Percentiles rank a stretch among this genome's conserved stretches.
Evolutionary conservation across 2,329 filamentous ascomycete species (phyloP).

Genomic region (Aureobasidium sp.): DNA sequence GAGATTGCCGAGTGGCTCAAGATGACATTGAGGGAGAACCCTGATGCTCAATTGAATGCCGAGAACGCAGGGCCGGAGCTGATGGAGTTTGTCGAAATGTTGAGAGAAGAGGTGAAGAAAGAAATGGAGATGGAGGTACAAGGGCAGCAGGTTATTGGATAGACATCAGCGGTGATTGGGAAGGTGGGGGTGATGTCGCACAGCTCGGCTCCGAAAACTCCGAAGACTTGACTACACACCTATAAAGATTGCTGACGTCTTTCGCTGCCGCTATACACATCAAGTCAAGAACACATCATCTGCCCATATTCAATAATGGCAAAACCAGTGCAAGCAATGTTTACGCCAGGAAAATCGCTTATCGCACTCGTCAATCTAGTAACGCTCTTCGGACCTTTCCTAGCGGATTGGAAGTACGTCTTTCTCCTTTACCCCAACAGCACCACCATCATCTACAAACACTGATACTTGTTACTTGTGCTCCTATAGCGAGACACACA

Average conservation of each 20-base stretch:
- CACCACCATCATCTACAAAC: no score
- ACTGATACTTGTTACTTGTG: background rate
- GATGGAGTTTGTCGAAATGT: background rate
- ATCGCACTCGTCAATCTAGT: background rate
- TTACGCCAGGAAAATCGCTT: background rate
- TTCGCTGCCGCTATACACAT: background rate
- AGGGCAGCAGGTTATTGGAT: background rate
- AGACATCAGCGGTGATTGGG: no score
- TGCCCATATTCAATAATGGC: background rate
- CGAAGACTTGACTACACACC: background rate
- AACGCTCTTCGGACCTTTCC: background rate
- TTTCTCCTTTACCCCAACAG: background rate
- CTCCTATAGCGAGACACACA: constrained; percentile 31
- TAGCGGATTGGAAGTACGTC: background rate
- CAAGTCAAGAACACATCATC: background rate
- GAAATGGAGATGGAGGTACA: background rate
- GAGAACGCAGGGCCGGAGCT: background rate
- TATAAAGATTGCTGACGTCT: background rate
- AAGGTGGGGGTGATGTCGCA: background rate
- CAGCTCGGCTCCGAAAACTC: background rate
- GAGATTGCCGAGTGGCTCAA: background rate
- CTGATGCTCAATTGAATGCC: background rate
- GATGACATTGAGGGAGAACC: background rate
- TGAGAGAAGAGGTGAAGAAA: background rate
- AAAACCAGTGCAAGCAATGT: background rate